phyloP scores from a whole-genome alignment of 164 flowering plant species.

The grape (Vitis vinifera) region DNA sequence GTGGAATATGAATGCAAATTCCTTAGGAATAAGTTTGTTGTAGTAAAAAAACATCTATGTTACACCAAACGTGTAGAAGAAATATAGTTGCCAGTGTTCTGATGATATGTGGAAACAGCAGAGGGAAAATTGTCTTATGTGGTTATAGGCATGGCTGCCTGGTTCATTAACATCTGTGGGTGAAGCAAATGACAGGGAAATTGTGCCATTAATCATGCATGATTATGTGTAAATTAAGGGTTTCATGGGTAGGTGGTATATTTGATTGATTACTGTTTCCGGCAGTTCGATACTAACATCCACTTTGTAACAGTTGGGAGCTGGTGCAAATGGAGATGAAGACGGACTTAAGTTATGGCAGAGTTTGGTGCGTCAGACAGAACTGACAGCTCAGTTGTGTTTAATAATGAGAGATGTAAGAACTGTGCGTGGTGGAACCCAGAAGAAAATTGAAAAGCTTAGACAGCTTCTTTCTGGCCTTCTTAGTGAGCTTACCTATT shows the following conservation, averaged over 20 bases:
- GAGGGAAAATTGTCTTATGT: too few species aligned
- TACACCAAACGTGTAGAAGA: too few species aligned
- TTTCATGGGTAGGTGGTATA: not conserved
- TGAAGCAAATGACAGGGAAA: not conserved
- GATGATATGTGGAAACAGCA: too few species aligned
- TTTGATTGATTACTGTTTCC: not conserved
- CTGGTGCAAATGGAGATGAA: constrained; percentile 68
- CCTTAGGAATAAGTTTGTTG: too few species aligned
- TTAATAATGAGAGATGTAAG: constrained; percentile 92
- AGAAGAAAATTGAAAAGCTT: constrained; percentile 95
- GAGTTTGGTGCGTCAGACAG: constrained; percentile 95
- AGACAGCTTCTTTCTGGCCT: constrained; percentile 97
- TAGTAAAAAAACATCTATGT: too few species aligned
- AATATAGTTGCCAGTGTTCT: too few species aligned
- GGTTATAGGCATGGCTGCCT: not conserved
- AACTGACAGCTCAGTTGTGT: constrained; percentile 94
- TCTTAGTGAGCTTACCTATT: constrained; percentile 95
- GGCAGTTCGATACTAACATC: not conserved
- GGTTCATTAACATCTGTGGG: not conserved
- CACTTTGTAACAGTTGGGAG: constrained; percentile 53
- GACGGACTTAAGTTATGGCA: constrained; percentile 93
- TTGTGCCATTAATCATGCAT: constrained; percentile 1
- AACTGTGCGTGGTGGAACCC: constrained; percentile 94
- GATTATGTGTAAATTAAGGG: not conserved
- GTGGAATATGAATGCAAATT: too few species aligned